Percentiles rank a stretch among this genome's conserved stretches.
phyloP scores from a whole-genome alignment of 768 basidiomycete species.

The Auriscalpium vulgare region DNA sequence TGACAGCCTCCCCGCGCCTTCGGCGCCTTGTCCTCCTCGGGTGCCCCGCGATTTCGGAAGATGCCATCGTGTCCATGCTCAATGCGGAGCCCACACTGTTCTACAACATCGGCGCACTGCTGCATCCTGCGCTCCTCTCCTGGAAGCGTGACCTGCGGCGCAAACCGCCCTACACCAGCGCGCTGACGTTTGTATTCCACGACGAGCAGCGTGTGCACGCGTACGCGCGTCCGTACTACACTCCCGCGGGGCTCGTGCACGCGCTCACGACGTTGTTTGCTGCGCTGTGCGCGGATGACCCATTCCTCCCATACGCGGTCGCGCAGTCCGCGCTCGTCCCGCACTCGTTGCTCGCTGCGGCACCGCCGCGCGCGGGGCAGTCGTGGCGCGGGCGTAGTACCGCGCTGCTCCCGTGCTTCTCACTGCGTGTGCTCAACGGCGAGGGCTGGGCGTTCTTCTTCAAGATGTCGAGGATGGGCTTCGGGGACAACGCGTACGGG shows the following conservation, averaged over 20 bases:
- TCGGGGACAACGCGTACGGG: neutral
- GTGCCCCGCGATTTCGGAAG: neutral
- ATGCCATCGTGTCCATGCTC: neutral
- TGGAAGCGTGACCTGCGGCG: neutral
- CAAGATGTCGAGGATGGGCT: neutral
- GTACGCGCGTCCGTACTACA: neutral
- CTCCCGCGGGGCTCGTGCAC: neutral
- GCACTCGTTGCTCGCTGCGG: neutral
- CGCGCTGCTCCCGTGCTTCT: neutral
- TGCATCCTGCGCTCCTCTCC: neutral
- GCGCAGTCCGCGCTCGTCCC: neutral
- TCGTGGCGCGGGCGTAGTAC: neutral
- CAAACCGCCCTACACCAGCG: neutral
- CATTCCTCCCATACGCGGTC: neutral
- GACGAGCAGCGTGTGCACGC: neutral
- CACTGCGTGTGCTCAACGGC: neutral
- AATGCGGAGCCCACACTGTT: neutral
- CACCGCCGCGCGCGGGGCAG: neutral
- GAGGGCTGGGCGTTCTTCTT: neutral
- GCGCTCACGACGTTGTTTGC: neutral
- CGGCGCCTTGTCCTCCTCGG: neutral
- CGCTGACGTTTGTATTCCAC: neutral
- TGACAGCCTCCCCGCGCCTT: neutral
- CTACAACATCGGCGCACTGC: neutral
- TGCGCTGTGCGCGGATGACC: neutral